Base-by-base conservation (phyloP, 1,284 basidiomycete genomes). In the Mycena sp. region DNA sequence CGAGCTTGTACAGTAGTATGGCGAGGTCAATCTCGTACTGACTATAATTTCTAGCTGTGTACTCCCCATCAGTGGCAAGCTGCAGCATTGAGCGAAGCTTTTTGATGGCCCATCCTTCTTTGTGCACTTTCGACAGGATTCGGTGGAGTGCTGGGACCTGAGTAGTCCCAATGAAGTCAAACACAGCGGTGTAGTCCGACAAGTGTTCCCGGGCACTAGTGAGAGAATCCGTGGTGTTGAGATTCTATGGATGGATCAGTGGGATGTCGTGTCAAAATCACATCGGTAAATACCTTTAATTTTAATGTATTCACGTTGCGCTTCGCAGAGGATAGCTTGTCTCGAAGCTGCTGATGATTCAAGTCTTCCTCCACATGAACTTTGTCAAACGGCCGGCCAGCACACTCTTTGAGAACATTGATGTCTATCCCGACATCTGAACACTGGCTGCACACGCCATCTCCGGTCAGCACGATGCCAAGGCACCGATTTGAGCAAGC, bases 1-100 rank as follows among this genome's bases (percentile, higher is more conserved):
- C 55, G 21, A 62, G 51, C 43, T 62, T 49, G 30, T 65, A 66
- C 9, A 63, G 32, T 6, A 63, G 29, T 7, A 53, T 62, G 26
- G 25, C 32, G 23, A 66, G 60, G 51, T 66, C 56, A 21, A 49
- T 46, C 11, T 62, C 59, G 21, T 53, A 32, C 19, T 37, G 46
- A 11, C 40, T 58, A 40, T 57, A 65, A 43, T 54, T 62, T 12
- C 41, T 16, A 19, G 59, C 44, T 26, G 29, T 25, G 26, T 65
- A 65, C 10, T 28, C 11, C 10, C 60, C 51, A 17, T 63, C 43
- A 3, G n/a, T 29, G 55, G 50, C 65, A 43, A 17, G 19, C 46
- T 35, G 53, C 3, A 52, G 3, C 23, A 26, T n/a, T n/a, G 16
- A n/a, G 17, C 26, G 29, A 28, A 52, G 35, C 25, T 23, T 26